Base-by-base conservation (phyloP, 805 yeast species). In the Saccharomycopsis malanga region DNA sequence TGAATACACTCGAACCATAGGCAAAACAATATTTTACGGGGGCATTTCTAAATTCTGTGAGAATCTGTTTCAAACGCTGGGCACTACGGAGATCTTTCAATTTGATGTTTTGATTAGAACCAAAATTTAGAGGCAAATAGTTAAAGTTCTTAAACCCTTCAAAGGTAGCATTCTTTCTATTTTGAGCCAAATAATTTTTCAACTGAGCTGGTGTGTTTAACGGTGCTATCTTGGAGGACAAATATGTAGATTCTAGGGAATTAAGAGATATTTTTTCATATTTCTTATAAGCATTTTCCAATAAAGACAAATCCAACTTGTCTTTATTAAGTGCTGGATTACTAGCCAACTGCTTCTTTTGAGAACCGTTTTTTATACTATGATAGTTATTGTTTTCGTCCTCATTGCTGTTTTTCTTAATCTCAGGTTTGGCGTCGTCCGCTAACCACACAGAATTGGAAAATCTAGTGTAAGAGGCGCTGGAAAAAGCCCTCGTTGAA, bases 1-100 rank as follows among this genome's bases (percentile, higher is more conserved):
- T 72, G 57, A 93, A 85, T 1, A 93, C 96, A 3, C 96, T 96
- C 5, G 95, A 84, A 2, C 98, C 98, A 63, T 91, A 91, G 0
- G 97, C 98, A 64, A 91, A 85, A 1, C 96, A 81, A 57, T 77
- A 84, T 45, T 78, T 68, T 12, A 87, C 75, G 0, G 93, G 89
- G 1, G 91, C 83, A 36, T 77, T 27, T 14, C 41, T 67, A 62
- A 86, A 86, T 39, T 70, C 66, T 3, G 14, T 29, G 29, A 44
- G 20, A 10, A 50, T 44, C 17, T 47, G 36, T 14, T 35, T 36
- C 6, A 50, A 27, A 12, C 29, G 24, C 14, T 30, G 15, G 18
- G 17, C 45, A n/a, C 27, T 44, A 22, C 34, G 14, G n/a, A n/a
- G 21, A 12, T 37, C 29, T 17, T 41, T 45, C 18, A 47, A 39